Conservation (phyloP, 2,329 filamentous ascomycete genomes). For the Orbilia quercus region DNA sequence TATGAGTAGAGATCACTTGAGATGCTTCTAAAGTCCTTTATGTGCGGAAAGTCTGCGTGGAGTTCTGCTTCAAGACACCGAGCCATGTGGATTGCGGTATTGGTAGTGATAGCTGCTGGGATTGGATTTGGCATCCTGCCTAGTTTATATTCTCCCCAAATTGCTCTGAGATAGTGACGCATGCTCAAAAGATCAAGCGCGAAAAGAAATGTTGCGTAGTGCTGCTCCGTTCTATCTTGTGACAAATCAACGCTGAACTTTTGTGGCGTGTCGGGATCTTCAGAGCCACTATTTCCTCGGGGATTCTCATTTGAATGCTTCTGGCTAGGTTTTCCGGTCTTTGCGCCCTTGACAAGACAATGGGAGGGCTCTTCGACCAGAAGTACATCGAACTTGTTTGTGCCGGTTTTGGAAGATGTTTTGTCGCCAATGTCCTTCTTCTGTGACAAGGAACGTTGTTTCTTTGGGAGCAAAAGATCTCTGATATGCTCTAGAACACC, state of each 20-base stretch:
- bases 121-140: slow-evolving; percentile 12
- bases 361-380: slow-evolving; percentile 1
- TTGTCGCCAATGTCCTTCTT: too few relatives aligned
- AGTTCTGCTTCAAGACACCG: slow-evolving; percentile 7
- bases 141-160: slow-evolving; percentile 7
- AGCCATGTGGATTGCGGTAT: slow-evolving; percentile 9
- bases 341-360: neutral
- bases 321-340: neutral
- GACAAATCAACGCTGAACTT: neutral
- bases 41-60: neutral
- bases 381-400: slow-evolving; percentile 14
- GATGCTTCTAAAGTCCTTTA: slow-evolving; percentile 3
- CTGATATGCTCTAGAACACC: neutral
- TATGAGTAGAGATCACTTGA: neutral
- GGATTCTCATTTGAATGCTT: neutral
- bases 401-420: neutral
- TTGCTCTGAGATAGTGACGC: neutral
- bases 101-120: slow-evolving; percentile 11
- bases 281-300: neutral
- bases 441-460: neutral
- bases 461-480: slow-evolving; percentile 9
- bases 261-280: neutral
- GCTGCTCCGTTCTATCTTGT: slow-evolving; percentile 1
- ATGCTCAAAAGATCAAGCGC: slow-evolving; percentile 4
- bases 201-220: slow-evolving; percentile 1